Conservation (phyloP, 306 rosid genomes). For the Dalbergia oliveri region DNA sequence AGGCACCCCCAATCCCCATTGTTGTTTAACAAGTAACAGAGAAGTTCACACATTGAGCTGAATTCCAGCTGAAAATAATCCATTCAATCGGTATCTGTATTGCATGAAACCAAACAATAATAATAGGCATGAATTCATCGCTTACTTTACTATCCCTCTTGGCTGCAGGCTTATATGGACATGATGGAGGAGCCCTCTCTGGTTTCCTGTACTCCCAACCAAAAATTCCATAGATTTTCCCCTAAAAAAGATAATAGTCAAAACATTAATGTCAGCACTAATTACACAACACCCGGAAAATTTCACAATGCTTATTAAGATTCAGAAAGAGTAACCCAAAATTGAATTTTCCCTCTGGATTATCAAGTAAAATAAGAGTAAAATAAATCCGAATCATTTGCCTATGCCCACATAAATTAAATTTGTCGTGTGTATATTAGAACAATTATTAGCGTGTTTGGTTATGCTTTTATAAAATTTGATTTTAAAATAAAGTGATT, state of each 20-base stretch:
- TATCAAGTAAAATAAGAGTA: no score
- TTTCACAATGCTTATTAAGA: neutral
- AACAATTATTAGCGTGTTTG: no score
- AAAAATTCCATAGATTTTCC: slow-evolving; percentile 68
- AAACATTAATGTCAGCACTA: neutral
- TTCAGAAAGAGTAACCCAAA: neutral
- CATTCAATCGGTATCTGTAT: neutral
- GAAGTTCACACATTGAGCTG: slow-evolving; percentile 6
- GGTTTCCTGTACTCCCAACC: slow-evolving; percentile 84
- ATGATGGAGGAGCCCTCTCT: slow-evolving; percentile 75
- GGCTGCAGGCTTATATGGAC: slow-evolving; percentile 77
- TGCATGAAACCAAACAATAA: neutral
- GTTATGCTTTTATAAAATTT: no score
- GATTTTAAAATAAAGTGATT: no score
- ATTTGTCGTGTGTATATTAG: no score
- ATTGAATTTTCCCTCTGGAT: neutral
- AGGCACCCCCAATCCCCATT: neutral
- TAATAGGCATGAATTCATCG: neutral
- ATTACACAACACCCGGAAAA: neutral
- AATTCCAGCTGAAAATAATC: neutral
- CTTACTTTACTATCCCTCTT: slow-evolving; percentile 65
- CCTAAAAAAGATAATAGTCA: slow-evolving; percentile 50
- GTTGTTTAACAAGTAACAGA: neutral
- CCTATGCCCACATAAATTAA: neutral
- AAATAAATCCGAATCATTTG: neutral